Base-by-base conservation (phyloP, 2,329 filamentous ascomycete species). In the Colletotrichum falcatum region DNA sequence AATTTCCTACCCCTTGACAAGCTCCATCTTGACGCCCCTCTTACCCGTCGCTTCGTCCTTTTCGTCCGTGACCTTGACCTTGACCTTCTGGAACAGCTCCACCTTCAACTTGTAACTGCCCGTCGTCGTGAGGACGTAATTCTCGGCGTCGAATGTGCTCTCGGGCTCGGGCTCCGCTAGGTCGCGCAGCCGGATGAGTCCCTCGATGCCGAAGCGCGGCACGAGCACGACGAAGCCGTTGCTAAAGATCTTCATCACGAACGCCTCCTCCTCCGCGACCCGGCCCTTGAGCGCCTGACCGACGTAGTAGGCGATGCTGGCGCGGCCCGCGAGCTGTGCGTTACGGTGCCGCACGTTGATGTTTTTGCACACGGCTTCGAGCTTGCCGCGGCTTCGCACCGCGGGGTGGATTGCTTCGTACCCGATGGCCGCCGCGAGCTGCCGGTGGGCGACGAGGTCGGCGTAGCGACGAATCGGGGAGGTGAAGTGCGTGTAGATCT, bases 401-500 rank as follows among this genome's bases (percentile, higher is more conserved):
- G 91, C 91, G 9, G 94, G 87, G 78, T 97, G 92, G n/a, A 96
- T 87, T 48, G 91, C 86, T 83, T 95, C 95, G 84, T 98, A 98
- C 70, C 92, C 93, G 77, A 99, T 98, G 37, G 96, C 95, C 12
- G 96, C 95, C 0, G 96, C 95, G 62, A 99, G 91, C 84, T 99
- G 96, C 18, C 95, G 89, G 81, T 99, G 95, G 6, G 94, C 95
- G 66, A 97, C 90, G 3, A 99, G 88, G 83, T 99, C 96, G n/a
- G 95, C 95, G 79, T 99, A 99, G 37, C 97, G 93, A 70, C 96
- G 93, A 79, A 99, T 99, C 4, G 96, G 97, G 4, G 93, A 97
- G 0, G 96, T 99, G 83, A 99, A 99, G 81, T 99, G 96, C 2
- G 96, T 99, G 84, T 99, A 99, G 79, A 99, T 99, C 77, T 97